Evolutionary conservation across 2,329 filamentous ascomycete genomes (phyloP).

Genomic region (Cyanodermella asteris): DNA sequence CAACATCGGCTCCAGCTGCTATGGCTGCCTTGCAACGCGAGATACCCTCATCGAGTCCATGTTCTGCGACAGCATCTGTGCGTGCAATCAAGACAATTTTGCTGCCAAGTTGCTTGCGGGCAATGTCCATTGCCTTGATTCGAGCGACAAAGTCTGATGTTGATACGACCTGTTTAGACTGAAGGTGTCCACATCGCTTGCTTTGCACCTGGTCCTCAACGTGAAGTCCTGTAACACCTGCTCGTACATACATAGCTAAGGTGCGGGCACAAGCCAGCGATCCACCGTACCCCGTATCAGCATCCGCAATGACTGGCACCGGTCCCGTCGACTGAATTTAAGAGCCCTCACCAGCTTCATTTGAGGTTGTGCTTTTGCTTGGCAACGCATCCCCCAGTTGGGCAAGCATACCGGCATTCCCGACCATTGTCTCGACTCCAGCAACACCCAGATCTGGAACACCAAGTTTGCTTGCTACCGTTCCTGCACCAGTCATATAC

Average conservation of each 20-base stretch:
- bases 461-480: conserved; percentile 25
- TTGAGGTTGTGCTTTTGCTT: no score
- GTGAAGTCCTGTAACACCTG: conserved; percentile 33
- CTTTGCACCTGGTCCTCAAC: conserved; percentile 34
- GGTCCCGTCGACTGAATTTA: no score
- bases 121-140: conserved; percentile 16
- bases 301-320: conserved; percentile 31
- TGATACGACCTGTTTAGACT: conserved; percentile 19
- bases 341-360: no score
- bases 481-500: conserved; percentile 33
- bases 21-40: conserved; percentile 17
- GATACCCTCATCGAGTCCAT: conserved; percentile 20
- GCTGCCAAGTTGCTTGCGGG: conserved; percentile 15
- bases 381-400: conserved; percentile 28
- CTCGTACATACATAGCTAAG: conserved; percentile 26
- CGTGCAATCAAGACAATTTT: conserved; percentile 24
- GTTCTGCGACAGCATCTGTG: conserved; percentile 15
- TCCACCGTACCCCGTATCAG: conserved; percentile 33
- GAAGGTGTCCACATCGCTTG: conserved; percentile 20
- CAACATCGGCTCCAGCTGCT: conserved; percentile 19
- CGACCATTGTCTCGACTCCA: conserved; percentile 29
- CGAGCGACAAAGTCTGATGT: conserved; percentile 14
- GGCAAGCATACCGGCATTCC: conserved; percentile 31
- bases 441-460: conserved; percentile 29
- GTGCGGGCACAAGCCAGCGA: conserved; percentile 21